Evolutionary conservation across 257 asterid genomes (phyloP), one percentile per base, ranked within the genome.

Genomic region (Solanum corneliomulleri): DNA sequence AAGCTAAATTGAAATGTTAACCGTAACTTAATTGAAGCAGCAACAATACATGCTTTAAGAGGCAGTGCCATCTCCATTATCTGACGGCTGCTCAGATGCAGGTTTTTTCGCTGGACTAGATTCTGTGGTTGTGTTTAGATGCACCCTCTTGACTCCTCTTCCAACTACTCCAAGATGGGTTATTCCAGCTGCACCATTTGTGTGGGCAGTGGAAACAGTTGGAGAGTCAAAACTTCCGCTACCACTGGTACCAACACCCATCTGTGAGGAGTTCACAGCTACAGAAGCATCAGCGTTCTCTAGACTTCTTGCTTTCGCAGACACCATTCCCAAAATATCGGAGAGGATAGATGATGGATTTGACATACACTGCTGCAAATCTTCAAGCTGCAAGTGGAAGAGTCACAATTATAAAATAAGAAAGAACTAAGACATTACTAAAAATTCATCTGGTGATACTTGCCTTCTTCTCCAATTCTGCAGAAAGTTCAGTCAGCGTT

Each of bases 81-180:
- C 90, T 70, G 95, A 87, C 29, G 92, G 89, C 49, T 93, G 94
- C 82, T 92, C 98, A 70, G 86, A 35, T 52, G 93, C 85, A 88
- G 97, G 97, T 78, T 92, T 95, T 92, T 97, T 97, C 2, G 90
- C 56, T 1, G 96, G 86, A 89, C 88, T 86, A 80, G 95, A 88
- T 84, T 90, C 92, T 6, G 90, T 52, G 49, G 86, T 82, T 16
- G 99, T 80, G 89, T 92, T 91, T 94, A 93, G 89, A 41, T 90
- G 91, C 31, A 94, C 98, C 47, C 99, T 93, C 91, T 97, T 97
- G 45, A 95, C 99, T 84, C 99, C 99, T 91, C 99, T 92, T 89
- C 99, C 99, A 86, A 97, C 99, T 11, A 97, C 97, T 8, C 99
- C 99, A 76, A 97, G 93, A 90, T 97, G 92, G 4, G 98, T 97